Conservation (phyloP, 23 red algal genomes). For the Pyropia yezoensis region DNA sequence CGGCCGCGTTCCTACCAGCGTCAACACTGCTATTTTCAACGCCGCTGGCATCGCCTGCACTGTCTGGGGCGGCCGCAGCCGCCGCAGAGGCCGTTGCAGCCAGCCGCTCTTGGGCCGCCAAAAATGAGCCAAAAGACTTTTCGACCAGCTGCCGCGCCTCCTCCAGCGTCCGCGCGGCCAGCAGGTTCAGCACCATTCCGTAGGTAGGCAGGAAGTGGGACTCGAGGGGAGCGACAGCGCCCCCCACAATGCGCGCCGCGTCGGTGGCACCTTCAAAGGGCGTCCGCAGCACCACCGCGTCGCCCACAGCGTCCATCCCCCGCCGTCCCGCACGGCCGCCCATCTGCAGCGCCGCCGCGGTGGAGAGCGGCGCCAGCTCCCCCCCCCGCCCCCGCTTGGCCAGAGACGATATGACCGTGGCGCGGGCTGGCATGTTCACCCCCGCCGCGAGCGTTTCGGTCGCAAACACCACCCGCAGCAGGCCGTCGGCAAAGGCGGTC, state of each 20-base stretch:
- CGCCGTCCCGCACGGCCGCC: slow-evolving; percentile 87
- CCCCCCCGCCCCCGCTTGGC: slow-evolving; percentile 54
- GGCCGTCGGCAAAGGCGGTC: slow-evolving; percentile 80
- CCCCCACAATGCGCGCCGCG: slow-evolving; percentile 55
- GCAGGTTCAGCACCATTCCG: slow-evolving; percentile 91
- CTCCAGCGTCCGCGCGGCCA: slow-evolving; percentile 22
- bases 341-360: slow-evolving; percentile 85
- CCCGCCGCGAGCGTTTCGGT: slow-evolving; percentile 97
- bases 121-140: slow-evolving; percentile 66
- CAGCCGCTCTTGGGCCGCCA: slow-evolving; percentile 9
- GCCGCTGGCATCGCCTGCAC: no score
- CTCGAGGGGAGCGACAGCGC: slow-evolving; percentile 51
- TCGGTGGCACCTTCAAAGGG: slow-evolving; percentile 57
- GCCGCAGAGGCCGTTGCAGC: not conserved
- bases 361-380: slow-evolving; percentile 54
- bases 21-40: no score
- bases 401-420: slow-evolving; percentile 70
- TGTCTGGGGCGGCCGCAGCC: not conserved
- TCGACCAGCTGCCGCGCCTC: slow-evolving; percentile 60
- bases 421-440: slow-evolving; percentile 94
- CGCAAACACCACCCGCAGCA: slow-evolving; percentile 94
- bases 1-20: not conserved
- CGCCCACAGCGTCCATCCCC: slow-evolving; percentile 80
- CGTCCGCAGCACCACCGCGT: slow-evolving; percentile 64
- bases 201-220: slow-evolving; percentile 89